Evolutionary conservation across 73 alveolate genomes (phyloP), one percentile per base, ranked within the genome.

Genomic region (Tetrahymena borealis): DNA sequence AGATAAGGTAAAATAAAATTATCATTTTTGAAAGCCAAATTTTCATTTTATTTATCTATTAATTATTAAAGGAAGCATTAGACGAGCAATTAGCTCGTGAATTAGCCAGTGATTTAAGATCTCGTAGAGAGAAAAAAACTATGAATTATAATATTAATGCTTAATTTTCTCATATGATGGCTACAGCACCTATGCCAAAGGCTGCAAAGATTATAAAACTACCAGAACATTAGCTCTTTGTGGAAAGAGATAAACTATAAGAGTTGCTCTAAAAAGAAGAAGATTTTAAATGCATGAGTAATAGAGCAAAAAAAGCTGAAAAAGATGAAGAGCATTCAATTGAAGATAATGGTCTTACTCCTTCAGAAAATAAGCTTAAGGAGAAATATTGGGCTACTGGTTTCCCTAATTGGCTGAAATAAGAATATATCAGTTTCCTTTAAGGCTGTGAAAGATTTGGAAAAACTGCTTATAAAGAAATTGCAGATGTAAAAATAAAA

Each of bases 1-100:
- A 92, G 99, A 98, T 91, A 96, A 96, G 33, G 97, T 98, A 35
- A 96, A 97, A 94, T 85, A 94, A n/a, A n/a, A n/a, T n/a, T n/a
- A n/a, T n/a, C n/a, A 78, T 96, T 96, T 24, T 40, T 95, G 38
- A 42, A 93, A 33, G 90, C n/a, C n/a, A n/a, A n/a, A 90, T n/a
- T n/a, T n/a, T n/a, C n/a, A n/a, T n/a, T n/a, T n/a, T n/a, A 20
- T 94, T 94, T 91, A 93, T 96, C 4, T 94, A 93, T n/a, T 91
- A 91, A 33, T 91, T 95, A 96, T 93, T 96, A 1, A 90, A 96
- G 40, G 98, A 96, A 40, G 97, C 96, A 0, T 77, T 93, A 43
- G 97, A 95, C 13, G 98, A 93, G 37, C 97, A 32, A 35, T 18
- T 95, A 60, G 95, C 91, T 8, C 38, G 85, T 60, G 85, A 60